Conservation (phyloP, 371 early-diverging fungal species). For the Lichtheimia hyalospora region DNA sequence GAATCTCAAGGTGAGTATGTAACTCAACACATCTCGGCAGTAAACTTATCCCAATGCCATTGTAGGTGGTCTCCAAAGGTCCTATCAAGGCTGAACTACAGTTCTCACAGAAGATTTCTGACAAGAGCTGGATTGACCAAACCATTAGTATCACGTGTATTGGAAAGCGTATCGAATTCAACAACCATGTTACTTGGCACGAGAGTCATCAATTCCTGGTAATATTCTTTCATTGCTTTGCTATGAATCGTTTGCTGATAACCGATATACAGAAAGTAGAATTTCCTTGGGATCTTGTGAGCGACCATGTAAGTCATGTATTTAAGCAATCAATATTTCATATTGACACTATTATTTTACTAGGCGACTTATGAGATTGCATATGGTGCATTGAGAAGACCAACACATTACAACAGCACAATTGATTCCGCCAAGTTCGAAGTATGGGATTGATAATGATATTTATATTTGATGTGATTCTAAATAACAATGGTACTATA, state of each 20-base stretch:
- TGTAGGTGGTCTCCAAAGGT: constrained; percentile 31
- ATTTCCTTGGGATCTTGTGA: constrained; percentile 82
- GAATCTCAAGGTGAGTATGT: constrained; percentile 24
- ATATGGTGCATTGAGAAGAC: constrained; percentile 88
- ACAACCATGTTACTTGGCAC: constrained; percentile 85
- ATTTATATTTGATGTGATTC: no score
- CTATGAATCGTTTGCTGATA: neutral
- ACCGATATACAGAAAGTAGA: constrained; percentile 76
- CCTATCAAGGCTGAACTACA: constrained; percentile 60
- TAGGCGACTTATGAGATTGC: constrained; percentile 94
- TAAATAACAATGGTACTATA: constrained; percentile 16
- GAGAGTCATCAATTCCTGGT: constrained; percentile 86
- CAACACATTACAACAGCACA: constrained; percentile 92
- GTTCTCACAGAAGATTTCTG: constrained; percentile 64
- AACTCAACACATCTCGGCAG: no score
- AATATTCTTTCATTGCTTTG: constrained; percentile 1
- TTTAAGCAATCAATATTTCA: neutral
- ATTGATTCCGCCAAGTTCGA: constrained; percentile 86
- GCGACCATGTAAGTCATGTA: constrained; percentile 59
- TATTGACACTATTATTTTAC: neutral
- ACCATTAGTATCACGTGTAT: constrained; percentile 65
- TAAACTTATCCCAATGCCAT: no score
- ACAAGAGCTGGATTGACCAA: constrained; percentile 70
- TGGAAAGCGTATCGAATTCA: constrained; percentile 81
- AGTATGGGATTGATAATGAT: constrained; percentile 17